phyloP scores from a whole-genome alignment of 73 alveolate species.

The Tetrahymena malaccensis region DNA sequence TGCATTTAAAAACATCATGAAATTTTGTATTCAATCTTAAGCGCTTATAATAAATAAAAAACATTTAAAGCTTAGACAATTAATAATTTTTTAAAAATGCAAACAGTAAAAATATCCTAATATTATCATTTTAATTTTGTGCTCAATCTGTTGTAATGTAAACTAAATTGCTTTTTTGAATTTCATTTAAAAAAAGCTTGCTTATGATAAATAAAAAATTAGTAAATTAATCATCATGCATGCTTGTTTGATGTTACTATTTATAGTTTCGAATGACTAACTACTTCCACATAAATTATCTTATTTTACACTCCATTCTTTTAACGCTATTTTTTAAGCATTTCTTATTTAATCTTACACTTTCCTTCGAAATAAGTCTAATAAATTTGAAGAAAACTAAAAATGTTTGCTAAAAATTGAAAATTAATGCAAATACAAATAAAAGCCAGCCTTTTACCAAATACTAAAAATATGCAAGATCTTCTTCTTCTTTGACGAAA shows the following conservation, averaged over 20 bases:
- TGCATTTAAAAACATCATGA: no score
- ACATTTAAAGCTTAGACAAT: neutral
- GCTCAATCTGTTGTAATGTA: neutral
- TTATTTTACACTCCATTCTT: no score
- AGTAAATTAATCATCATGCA: neutral
- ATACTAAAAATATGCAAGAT: neutral
- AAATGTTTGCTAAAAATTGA: neutral
- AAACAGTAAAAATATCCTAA: neutral
- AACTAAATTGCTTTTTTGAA: neutral
- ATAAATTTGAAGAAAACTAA: no score
- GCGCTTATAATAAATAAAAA: neutral
- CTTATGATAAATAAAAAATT: neutral
- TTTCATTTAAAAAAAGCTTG: no score
- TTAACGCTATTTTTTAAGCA: neutral
- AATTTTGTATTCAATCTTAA: neutral
- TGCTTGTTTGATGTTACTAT: neutral
- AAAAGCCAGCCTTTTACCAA: neutral
- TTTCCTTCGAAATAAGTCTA: neutral
- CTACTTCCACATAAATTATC: neutral
- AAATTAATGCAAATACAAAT: neutral
- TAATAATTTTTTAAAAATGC: no score
- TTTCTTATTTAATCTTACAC: neutral
- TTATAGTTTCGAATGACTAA: neutral
- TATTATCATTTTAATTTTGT: neutral
- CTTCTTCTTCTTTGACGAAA: neutral